Conservation (phyloP, 2,329 filamentous ascomycete species). For the Alternaria ventricosa region DNA sequence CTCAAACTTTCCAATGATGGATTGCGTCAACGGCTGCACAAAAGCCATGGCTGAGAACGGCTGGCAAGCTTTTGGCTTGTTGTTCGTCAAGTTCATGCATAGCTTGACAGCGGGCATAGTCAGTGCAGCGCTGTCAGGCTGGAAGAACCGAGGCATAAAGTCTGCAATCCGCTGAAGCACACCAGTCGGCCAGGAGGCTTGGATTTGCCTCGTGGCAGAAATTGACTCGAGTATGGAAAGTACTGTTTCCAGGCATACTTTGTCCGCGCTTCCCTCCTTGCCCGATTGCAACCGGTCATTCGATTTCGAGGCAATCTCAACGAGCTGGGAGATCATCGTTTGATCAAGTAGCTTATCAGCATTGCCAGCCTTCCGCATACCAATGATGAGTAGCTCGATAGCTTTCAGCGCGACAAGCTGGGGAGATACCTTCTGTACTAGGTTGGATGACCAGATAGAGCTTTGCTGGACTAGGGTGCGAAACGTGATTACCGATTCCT, state of each 20-base stretch:
- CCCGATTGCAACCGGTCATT: slow-evolving; percentile 23
- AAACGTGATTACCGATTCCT: slow-evolving; percentile 62
- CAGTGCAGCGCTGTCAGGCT: slow-evolving; percentile 19
- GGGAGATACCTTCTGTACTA: slow-evolving; percentile 63
- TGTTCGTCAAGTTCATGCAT: slow-evolving; percentile 86
- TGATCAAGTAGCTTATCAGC: slow-evolving; percentile 56
- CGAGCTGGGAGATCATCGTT: slow-evolving; percentile 45
- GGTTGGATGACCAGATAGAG: slow-evolving; percentile 65
- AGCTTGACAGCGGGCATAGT: slow-evolving; percentile 67
- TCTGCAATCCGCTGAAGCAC: slow-evolving; percentile 61
- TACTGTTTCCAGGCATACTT: slow-evolving; percentile 46
- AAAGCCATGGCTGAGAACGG: slow-evolving; percentile 67
- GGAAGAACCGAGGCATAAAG: slow-evolving; percentile 46
- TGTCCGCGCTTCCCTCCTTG: slow-evolving; percentile 27
- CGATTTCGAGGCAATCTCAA: slow-evolving; percentile 49
- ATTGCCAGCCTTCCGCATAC: slow-evolving; percentile 57
- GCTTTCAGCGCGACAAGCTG: slow-evolving; percentile 69
- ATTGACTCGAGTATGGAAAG: slow-evolving; percentile 62
- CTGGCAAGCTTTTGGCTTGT: slow-evolving; percentile 71
- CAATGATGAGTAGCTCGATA: slow-evolving; percentile 64
- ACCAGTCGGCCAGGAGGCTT: slow-evolving; percentile 47
- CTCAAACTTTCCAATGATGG: slow-evolving; percentile 36
- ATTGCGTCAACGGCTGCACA: slow-evolving; percentile 49
- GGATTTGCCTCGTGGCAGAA: slow-evolving; percentile 52
- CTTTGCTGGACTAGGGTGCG: slow-evolving; percentile 61